Conservation (phyloP, 163 green algal species). For the Scenedesmus sp. region DNA sequence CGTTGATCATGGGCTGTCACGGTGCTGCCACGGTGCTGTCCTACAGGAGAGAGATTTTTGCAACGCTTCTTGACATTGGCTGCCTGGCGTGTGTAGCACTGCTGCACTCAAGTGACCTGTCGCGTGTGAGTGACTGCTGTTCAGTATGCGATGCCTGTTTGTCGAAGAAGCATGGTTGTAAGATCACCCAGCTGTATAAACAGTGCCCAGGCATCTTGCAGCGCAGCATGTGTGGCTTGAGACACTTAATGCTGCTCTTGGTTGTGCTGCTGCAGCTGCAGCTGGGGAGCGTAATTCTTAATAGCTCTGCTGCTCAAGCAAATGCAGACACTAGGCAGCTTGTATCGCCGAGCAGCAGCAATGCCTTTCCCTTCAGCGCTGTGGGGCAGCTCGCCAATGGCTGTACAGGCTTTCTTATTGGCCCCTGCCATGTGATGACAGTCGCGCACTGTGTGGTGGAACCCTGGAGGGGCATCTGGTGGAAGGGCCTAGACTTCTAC, state of each 20-base stretch:
- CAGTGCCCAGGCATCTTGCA: too few relatives aligned
- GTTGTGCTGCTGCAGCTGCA: neutral
- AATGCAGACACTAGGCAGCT: neutral
- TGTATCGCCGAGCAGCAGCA: constrained; percentile 1
- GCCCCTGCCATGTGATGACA: constrained; percentile 52
- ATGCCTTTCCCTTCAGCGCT: neutral
- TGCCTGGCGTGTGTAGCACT: neutral
- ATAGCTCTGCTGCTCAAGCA: neutral
- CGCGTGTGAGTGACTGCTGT: neutral
- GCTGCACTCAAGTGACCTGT: neutral
- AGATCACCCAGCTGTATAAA: too few relatives aligned
- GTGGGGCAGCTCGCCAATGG: constrained; percentile 56
- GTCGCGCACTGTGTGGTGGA: constrained; percentile 61
- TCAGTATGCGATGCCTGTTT: too few relatives aligned
- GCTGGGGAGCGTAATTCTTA: too few relatives aligned
- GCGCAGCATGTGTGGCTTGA: neutral
- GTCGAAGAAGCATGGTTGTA: too few relatives aligned
- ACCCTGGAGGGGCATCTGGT: constrained; percentile 44
- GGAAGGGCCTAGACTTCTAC: constrained; percentile 57
- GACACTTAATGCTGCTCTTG: neutral
- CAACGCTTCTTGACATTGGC: neutral
- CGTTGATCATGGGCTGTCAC: too few relatives aligned
- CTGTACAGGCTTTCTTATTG: constrained; percentile 57
- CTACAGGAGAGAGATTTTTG: neutral
- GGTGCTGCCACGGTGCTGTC: neutral